A percentile compares a stretch with the other conserved stretches of the same genome.
Evolutionary conservation across 1,284 basidiomycete species (phyloP).

Genomic region (Sporisorium sorghi): DNA sequence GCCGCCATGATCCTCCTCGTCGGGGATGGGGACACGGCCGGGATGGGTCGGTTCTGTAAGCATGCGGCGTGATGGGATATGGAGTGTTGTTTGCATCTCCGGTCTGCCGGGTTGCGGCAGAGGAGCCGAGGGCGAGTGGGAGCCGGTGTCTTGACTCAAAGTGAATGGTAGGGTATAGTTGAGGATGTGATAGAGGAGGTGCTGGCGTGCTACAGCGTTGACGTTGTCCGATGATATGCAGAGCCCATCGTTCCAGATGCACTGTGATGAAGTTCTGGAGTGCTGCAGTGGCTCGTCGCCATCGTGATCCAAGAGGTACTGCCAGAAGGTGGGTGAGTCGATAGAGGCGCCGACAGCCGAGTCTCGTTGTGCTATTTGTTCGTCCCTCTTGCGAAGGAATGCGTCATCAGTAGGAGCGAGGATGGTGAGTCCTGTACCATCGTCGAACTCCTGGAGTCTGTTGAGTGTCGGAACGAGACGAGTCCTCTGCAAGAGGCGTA

Average conservation of each 20-base stretch:
- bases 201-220: conserved; percentile 83
- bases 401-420: conserved; percentile 89
- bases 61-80: conserved; percentile 84
- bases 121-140: conserved; percentile 76
- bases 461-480: conserved; percentile 92
- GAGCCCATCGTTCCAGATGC: conserved; percentile 31
- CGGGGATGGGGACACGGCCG: conserved; percentile 63
- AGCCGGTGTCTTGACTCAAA: conserved; percentile 72
- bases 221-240: conserved; percentile 74
- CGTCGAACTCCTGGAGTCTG: conserved; percentile 73
- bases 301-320: conserved; percentile 26
- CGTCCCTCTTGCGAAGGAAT: conserved; percentile 44
- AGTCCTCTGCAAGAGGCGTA: conserved; percentile 84
- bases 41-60: conserved; percentile 73
- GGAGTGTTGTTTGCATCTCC: conserved; percentile 58
- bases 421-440: conserved; percentile 78
- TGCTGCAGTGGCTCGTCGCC: neutral
- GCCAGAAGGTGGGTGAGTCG: conserved; percentile 25
- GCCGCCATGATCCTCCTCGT: conserved; percentile 72
- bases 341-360: conserved; percentile 1
- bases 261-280: neutral
- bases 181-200: conserved; percentile 92
- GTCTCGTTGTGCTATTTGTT: conserved; percentile 19
- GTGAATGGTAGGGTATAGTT: conserved; percentile 78
- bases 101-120: conserved; percentile 70